Conservation (phyloP, 2,329 filamentous ascomycete species). For the Pseudofabraea citricarpa region DNA sequence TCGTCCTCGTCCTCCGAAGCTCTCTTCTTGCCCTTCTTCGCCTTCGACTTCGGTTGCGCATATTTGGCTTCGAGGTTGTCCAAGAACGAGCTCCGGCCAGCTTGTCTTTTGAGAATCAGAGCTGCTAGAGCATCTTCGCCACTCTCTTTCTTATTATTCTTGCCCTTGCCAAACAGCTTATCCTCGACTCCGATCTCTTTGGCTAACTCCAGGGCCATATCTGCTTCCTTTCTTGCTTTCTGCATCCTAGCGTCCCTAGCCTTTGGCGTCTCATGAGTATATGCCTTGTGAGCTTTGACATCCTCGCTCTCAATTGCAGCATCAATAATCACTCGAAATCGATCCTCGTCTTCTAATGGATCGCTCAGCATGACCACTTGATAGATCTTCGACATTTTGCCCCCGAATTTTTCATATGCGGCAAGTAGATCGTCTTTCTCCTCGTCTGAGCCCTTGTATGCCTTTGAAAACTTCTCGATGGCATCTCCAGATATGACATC, state of each 20-base stretch:
- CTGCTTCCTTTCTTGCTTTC: slow-evolving; percentile 60
- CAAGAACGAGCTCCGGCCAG: slow-evolving; percentile 60
- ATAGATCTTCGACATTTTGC: slow-evolving; percentile 74
- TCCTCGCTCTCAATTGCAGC: slow-evolving; percentile 68
- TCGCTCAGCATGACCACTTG: slow-evolving; percentile 82
- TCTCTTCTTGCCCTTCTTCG: slow-evolving; percentile 44
- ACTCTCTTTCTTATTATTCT: slow-evolving; percentile 33
- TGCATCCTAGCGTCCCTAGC: slow-evolving; percentile 54
- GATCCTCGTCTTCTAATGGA: slow-evolving; percentile 75
- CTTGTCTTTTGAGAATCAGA: slow-evolving; percentile 68
- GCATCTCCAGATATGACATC: slow-evolving; percentile 69
- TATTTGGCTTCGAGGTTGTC: slow-evolving; percentile 77
- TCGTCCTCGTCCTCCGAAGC: slow-evolving; percentile 53
- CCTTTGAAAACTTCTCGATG: slow-evolving; percentile 68
- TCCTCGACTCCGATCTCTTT: slow-evolving; percentile 72
- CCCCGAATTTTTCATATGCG: slow-evolving; percentile 69
- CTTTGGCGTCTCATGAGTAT: slow-evolving; percentile 68
- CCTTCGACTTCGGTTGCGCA: slow-evolving; percentile 34
- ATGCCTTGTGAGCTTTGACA: slow-evolving; percentile 62
- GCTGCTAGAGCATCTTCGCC: slow-evolving; percentile 58
- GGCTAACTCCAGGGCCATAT: slow-evolving; percentile 70
- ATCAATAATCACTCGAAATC: slow-evolving; percentile 78
- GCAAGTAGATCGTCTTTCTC: slow-evolving; percentile 73
- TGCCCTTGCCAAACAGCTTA: slow-evolving; percentile 54
- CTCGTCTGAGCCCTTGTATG: slow-evolving; percentile 84